phyloP scores from a whole-genome alignment of 176 grass and related monocot species.

The Aegilops tauschii region DNA sequence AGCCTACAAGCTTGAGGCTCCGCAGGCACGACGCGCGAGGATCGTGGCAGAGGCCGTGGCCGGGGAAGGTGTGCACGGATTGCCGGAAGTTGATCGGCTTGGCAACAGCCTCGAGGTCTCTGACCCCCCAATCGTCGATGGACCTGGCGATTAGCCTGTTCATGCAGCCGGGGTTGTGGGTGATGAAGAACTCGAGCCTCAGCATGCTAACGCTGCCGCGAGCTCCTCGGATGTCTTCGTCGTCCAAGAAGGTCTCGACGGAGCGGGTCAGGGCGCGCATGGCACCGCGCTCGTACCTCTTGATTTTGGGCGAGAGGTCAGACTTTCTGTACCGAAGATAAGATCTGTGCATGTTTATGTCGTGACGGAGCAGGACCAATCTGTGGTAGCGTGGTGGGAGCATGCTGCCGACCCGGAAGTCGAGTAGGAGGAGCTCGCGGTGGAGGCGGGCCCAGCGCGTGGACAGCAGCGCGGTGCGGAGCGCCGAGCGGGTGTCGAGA shows the following conservation, averaged over 20 bases:
- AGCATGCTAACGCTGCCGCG: too few species aligned
- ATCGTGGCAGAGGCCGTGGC: constrained; percentile 7
- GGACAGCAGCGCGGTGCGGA: background rate
- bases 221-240: too few species aligned
- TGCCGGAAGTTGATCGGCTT: too few species aligned
- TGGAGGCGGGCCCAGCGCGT: constrained; percentile 3
- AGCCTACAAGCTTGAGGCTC: background rate
- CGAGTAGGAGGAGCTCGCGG: background rate
- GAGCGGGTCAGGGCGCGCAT: too few species aligned
- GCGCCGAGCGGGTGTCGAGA: constrained; percentile 3
- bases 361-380: background rate
- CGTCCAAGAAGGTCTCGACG: too few species aligned
- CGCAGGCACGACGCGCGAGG: background rate
- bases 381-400: constrained; percentile 21
- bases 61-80: background rate
- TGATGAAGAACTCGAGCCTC: too few species aligned
- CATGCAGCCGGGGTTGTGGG: background rate
- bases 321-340: background rate
- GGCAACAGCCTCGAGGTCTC: too few species aligned
- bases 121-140: too few species aligned
- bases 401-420: background rate
- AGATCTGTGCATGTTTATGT: too few species aligned
- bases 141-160: background rate
- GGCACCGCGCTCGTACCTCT: too few species aligned
- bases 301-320: background rate